Evolutionary conservation across 2,329 filamentous ascomycete genomes (phyloP).

Genomic region (Davidsoniella virescens): DNA sequence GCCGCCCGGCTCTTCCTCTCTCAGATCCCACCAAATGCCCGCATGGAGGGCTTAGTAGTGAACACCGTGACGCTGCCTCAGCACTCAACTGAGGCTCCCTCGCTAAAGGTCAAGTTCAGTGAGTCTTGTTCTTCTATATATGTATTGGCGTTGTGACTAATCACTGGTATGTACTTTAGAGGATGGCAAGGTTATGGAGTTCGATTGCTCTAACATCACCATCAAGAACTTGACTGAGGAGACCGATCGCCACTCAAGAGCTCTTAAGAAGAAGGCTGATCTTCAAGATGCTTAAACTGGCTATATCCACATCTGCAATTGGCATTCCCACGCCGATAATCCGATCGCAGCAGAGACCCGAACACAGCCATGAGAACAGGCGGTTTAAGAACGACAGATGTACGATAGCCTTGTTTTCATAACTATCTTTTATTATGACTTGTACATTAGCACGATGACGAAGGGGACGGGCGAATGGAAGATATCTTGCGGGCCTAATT

Average conservation of each 20-base stretch:
- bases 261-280: constrained; percentile 68
- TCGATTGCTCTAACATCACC: constrained; percentile 65
- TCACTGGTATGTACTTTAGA: constrained; percentile 34
- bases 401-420: background rate
- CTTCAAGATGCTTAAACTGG: constrained; percentile 32
- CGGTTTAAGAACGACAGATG: background rate
- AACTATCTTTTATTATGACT: background rate
- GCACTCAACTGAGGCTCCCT: constrained; percentile 48
- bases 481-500: too few relatives aligned
- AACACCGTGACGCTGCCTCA: constrained; percentile 60
- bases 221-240: constrained; percentile 81
- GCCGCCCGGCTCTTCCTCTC: constrained; percentile 80
- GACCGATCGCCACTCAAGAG: constrained; percentile 75
- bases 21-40: constrained; percentile 64
- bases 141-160: background rate
- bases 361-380: background rate
- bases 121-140: constrained; percentile 18
- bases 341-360: background rate
- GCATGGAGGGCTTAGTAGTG: constrained; percentile 57
- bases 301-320: too few relatives aligned
- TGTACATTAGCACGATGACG: constrained; percentile 7
- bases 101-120: constrained; percentile 76
- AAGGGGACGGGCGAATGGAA: background rate
- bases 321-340: background rate
- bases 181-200: constrained; percentile 78